Base-by-base conservation (phyloP, 2,329 filamentous ascomycete genomes). In the Paecilomyces formosus region DNA sequence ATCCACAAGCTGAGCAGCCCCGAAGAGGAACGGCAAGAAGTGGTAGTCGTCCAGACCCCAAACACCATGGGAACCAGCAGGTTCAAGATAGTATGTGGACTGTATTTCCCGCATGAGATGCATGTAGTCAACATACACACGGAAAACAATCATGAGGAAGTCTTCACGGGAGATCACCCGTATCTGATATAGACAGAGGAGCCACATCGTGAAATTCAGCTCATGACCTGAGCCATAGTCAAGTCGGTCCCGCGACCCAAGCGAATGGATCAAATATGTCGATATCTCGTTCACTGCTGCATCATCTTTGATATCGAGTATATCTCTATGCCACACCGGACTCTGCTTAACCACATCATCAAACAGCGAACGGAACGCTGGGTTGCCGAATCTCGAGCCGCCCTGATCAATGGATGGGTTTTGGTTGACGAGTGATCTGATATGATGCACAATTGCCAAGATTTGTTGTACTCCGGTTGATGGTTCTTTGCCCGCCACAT, bases 41-140 rank as follows among this genome's bases (percentile, higher is more conserved):
- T 95, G 92, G 76, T 99, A 97, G 73, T 99, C 94, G 68, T 99
- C 94, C 1, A 99, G 79, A 18, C 94, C 94, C 94, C 94, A 99
- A 24, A 99, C 94, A 49, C 94, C 94, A 72, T 99, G 94, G 0
- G 93, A 97, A 13, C 94, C 94, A 0, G 94, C 94, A 1, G 94
- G 94, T 70, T 99, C 94, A 55, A 99, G 86, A 70, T 99, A 99
- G 76, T 99, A 99, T 2, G 91, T 90, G 62, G 86, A 87, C 74
- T 99, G 94, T 15, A 97, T 83, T 24, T 83, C 81, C 57, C 92
- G 90, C 92, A 97, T 96, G 58, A 97, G 81, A 55, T 79, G 76
- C 53, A 99, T 84, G 72, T 99, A 99, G 56, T 86, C 85, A 31
- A 85, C 81, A 71, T 97, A 96, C 57, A 97, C 85, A 58, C 84